Base-by-base conservation (phyloP, 306 rosid genomes). In the Corylus heterophylla region DNA sequence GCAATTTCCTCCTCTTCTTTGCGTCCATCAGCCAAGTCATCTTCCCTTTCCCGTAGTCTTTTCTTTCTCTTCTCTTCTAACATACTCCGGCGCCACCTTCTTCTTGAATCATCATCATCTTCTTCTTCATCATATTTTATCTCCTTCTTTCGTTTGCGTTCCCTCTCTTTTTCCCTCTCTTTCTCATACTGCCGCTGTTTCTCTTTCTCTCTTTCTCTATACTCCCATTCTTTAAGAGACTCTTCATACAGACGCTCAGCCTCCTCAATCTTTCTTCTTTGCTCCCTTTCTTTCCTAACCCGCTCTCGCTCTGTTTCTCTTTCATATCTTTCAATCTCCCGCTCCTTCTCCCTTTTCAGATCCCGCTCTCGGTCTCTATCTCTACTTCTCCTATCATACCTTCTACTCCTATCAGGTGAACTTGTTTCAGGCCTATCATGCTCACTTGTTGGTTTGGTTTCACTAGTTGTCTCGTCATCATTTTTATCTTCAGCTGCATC, bases 271-370 rank as follows among this genome's bases (percentile, higher is more conserved):
- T 87, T 91, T 80, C 99, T 91, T 55, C 88, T 91, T 76, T 93
- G 99, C 79, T 96, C 99, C 86, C 97, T 93, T 77, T 96, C 99
- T 85, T 96, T 96, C 67, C 98, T 89, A 56, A 90, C 76, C 59
- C 99, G 91, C 81, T 96, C 99, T 82, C 99, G 81, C 84, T 93
- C 99, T 44, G 99, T 96, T 83, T 96, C 99, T 88, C 98, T 87
- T 87, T 96, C 99, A 80, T 90, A 93, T 81, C 97, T 90, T 85
- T 91, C 99, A 86, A 96, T 86, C 82, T 93, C 99, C 62, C 98
- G 90, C 76, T 95, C 99, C 88, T 93, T 95, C 55, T 93, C 99
- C 71, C 93, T 86, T 86, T 91, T 93, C 78, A 87, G 86, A 78
- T 93, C 98, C 86, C 99, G 88, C 25, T 91, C 98, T 63, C 93